A percentile compares a stretch with the other conserved stretches of the same genome.
phyloP scores from a whole-genome alignment of 768 basidiomycete genomes.

The Hericium erinaceus region DNA sequence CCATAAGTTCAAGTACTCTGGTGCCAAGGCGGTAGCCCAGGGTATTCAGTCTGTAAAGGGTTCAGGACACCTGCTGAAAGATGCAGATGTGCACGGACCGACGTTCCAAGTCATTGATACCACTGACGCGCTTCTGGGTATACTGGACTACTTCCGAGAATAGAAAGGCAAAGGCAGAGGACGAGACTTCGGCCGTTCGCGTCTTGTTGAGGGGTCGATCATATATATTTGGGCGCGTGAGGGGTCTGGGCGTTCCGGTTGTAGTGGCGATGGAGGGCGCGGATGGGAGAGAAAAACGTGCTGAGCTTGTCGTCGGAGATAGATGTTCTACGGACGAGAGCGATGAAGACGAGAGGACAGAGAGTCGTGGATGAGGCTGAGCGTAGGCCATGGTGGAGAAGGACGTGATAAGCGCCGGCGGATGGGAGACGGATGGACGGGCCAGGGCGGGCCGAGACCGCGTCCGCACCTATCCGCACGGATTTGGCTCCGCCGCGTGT shows the following conservation, averaged over 20 bases:
- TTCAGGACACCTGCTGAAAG: neutral
- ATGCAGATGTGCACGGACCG: slow-evolving; percentile 39
- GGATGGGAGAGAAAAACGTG: slow-evolving; percentile 63
- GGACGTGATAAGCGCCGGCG: neutral
- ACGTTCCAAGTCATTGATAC: slow-evolving; percentile 91
- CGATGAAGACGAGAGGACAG: slow-evolving; percentile 56
- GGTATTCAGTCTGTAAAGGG: slow-evolving; percentile 64
- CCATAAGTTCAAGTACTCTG: slow-evolving; percentile 79
- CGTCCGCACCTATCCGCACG: too few species aligned
- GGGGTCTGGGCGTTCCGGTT: slow-evolving; percentile 26
- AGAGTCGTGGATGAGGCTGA: slow-evolving; percentile 60
- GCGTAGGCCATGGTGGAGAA: slow-evolving; percentile 34
- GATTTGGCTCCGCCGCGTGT: too few species aligned
- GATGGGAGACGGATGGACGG: neutral
- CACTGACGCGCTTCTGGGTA: slow-evolving; percentile 89
- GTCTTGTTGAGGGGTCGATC: slow-evolving; percentile 87
- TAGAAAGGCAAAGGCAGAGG: slow-evolving; percentile 78
- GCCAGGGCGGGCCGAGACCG: neutral
- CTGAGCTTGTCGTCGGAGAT: slow-evolving; percentile 50
- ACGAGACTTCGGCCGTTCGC: slow-evolving; percentile 72
- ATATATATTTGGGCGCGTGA: slow-evolving; percentile 67
- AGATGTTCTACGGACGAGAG: slow-evolving; percentile 34
- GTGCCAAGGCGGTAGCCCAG: slow-evolving; percentile 89
- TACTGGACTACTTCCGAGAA: slow-evolving; percentile 94
- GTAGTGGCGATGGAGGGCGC: slow-evolving; percentile 39